phyloP scores from a whole-genome alignment of 331 rosid species.

The Pyrus hybrid region DNA sequence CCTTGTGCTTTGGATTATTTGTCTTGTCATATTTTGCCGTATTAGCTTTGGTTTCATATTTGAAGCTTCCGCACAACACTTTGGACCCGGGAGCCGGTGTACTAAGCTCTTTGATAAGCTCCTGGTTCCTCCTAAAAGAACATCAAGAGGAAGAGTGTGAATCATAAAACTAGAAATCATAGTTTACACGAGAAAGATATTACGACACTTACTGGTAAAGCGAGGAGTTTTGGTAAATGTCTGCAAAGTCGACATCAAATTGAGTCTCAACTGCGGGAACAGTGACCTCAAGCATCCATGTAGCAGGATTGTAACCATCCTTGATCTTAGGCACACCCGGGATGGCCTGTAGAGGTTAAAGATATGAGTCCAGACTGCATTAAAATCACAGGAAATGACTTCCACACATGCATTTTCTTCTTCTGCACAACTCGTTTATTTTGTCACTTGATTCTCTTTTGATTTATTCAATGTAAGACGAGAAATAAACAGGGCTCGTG shows the following conservation, averaged over 20 bases:
- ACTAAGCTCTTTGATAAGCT: constrained; percentile 37
- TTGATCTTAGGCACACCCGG: constrained; percentile 40
- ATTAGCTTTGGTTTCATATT: too few relatives aligned
- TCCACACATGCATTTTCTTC: too few relatives aligned
- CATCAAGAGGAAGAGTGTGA: background rate
- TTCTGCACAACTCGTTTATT: too few relatives aligned
- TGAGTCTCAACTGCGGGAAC: constrained; percentile 36
- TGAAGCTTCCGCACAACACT: too few relatives aligned
- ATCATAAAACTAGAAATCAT: background rate
- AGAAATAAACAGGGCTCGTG: too few relatives aligned
- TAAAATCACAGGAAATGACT: background rate
- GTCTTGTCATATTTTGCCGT: too few relatives aligned
- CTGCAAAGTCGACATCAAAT: constrained; percentile 32
- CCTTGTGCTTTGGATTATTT: too few relatives aligned
- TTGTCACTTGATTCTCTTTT: too few relatives aligned
- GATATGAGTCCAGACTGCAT: background rate
- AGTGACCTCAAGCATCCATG: constrained; percentile 63
- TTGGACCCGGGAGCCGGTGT: constrained; percentile 30
- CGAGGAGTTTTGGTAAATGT: constrained; percentile 26
- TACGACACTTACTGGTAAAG: constrained; percentile 24
- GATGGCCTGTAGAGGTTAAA: constrained; percentile 18
- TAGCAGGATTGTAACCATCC: constrained; percentile 54
- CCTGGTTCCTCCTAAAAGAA: constrained; percentile 33
- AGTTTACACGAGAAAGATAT: background rate
- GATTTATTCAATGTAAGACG: too few relatives aligned